Evolutionary conservation across 176 grass and related monocot genomes (phyloP), one percentile per base, ranked within the genome.

Genomic region (Cenchrus fungigraminus): DNA sequence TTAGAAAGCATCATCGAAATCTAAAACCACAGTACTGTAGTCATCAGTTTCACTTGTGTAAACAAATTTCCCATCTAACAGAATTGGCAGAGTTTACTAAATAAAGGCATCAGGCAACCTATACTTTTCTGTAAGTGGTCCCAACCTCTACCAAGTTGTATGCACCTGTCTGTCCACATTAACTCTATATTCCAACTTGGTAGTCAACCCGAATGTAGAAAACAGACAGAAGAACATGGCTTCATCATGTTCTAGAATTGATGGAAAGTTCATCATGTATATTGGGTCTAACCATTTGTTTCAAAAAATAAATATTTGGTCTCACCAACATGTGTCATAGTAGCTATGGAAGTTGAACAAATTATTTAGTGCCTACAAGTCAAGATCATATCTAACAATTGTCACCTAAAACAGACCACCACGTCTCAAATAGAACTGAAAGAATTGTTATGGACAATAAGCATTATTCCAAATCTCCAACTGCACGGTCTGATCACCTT

Each of bases 401-500:
- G 76, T 57, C 40, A 66, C 34, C 22, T 63, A 89, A 47, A 79
- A 86, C 19, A 8, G 12, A 56, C 2, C 12, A 9, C 0, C 72
- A 29, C 10, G 15, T 19, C 3, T 78, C 56, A 62, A 11, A 78
- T 1, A 51, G 82, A 59, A 68, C 31, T 1, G 57, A 73, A 50
- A 5, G 0, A 40, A 13, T 54, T 53, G 8, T 10, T 46, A 2
- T 66, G 42, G 65, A 47, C 4, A 63, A 76, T 4, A 17, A 80
- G 5, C 56, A 2, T 6, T 12, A 12, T 32, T 52, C 28, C 19
- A 75, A 69, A 22, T 14, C 50, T 79, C 43, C 75, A 78, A 55
- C 17, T 28, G 63, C 31, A 17, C 32, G 20, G 22, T 84, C 20
- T 6, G 82, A 6, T 56, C 6, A 98, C 96, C 96, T 98, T 91